Percentiles rank a stretch among this genome's conserved stretches.
These are phyloP conservation scores for Candida succiphila DNA, from an alignment of 805 yeast genomes.

Conservation along the genomic window DNA sequence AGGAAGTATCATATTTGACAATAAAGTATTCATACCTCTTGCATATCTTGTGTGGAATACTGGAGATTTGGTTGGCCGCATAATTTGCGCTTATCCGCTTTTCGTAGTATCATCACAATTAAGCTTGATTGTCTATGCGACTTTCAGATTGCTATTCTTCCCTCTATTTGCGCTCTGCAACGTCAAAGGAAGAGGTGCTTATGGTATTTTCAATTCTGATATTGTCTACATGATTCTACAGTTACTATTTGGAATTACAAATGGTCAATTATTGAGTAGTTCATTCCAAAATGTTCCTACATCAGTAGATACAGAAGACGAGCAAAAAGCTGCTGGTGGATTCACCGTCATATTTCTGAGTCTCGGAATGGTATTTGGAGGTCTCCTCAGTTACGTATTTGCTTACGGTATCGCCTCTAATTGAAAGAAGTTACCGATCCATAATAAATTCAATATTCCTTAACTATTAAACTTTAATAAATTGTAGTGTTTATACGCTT, in stretches of 20 bases:
- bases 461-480: too few relatives aligned
- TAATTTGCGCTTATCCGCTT: slow-evolving; percentile 43
- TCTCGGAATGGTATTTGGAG: slow-evolving; percentile 71
- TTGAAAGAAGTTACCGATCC: too few relatives aligned
- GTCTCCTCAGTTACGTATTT: slow-evolving; percentile 61
- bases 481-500: too few relatives aligned
- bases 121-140: slow-evolving; percentile 42
- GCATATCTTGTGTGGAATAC: slow-evolving; percentile 80
- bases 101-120: slow-evolving; percentile 33
- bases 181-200: slow-evolving; percentile 27
- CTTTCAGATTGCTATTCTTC: slow-evolving; percentile 46
- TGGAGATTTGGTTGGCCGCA: slow-evolving; percentile 79
- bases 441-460: too few relatives aligned
- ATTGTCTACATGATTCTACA: slow-evolving; percentile 59
- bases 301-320: slow-evolving; percentile 45
- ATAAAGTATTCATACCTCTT: slow-evolving; percentile 53
- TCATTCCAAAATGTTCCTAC: slow-evolving; percentile 69
- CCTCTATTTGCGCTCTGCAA: slow-evolving; percentile 71
- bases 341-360: slow-evolving; percentile 76
- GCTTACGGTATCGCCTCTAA: slow-evolving; percentile 26
- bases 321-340: slow-evolving; percentile 74
- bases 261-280: slow-evolving; percentile 77
- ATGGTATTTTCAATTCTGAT: slow-evolving; percentile 40
- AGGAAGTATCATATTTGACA: slow-evolving; percentile 29
- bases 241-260: slow-evolving; percentile 73